Base-by-base conservation (phyloP, 306 rosid species). In the Alnus glutinosa region DNA sequence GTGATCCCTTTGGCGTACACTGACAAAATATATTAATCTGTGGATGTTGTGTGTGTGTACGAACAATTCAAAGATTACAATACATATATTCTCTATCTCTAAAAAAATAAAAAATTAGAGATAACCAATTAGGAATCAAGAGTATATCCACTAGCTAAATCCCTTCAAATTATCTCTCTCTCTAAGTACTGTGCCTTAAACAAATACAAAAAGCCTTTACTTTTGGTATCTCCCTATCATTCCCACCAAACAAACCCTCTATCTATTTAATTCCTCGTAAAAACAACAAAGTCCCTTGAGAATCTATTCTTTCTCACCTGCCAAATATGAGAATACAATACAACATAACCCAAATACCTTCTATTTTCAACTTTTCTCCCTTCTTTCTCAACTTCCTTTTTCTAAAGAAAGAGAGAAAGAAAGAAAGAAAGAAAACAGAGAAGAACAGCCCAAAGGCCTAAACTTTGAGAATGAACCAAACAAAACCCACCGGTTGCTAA, bases 401-500 rank as follows among this genome's bases (percentile, higher is more conserved):
- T 6, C 48, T 66, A 44, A 30, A 37, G 30, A 42, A 67, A 23
- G 37, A 74, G 30, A 68, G 67, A 36, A 63, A 66, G 75, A 70
- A 12, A 72, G 51, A 64, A 71, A 42, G 19, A 36, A 9, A 4
- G 44, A 28, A 73, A 12, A 52, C n/a, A 1, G 16, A 66, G 44
- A 10, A 66, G 44, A 10, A 74, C 70, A 55, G 5, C 49, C 39
- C 47, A n/a, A 51, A 32, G 52, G 34, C 70, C 36, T 16, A 61
- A 51, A 73, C 12, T n/a, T 18, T 49, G 52, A 52, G 28, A 30
- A 5, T 34, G 78, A 67, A 78, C 82, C 76, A 85, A 83, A 84
- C 83, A 80, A 71, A 61, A 63, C 85, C 73, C 86, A 86, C 80
- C 67, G 79, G 86, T 57, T 84, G 70, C 82, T 78, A 74, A 48